These are phyloP conservation scores for Xylariales sp. DNA, from an alignment of 2,329 filamentous ascomycete genomes.

Conservation along the genomic window DNA sequence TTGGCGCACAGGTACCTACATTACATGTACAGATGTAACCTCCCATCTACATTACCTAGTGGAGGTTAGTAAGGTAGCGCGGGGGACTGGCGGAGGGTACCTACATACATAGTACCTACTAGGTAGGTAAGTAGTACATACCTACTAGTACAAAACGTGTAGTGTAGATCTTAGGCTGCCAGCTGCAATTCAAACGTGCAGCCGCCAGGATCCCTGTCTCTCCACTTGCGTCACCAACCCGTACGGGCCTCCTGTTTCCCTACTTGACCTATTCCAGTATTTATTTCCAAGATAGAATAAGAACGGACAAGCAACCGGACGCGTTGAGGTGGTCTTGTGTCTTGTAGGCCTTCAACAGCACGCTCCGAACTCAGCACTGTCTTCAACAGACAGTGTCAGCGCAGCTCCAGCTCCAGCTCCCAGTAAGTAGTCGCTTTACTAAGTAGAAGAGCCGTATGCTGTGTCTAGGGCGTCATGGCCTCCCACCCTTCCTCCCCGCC, in stretches of 20 bases:
- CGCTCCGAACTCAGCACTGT: slow-evolving; percentile 22
- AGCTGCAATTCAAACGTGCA: slow-evolving; percentile 14
- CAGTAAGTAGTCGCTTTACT: too few relatives aligned
- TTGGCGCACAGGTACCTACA: too few relatives aligned
- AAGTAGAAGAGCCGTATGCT: not conserved
- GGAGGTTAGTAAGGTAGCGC: too few relatives aligned
- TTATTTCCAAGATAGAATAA: slow-evolving; percentile 34
- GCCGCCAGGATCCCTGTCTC: slow-evolving; percentile 10
- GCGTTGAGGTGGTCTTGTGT: slow-evolving; percentile 14
- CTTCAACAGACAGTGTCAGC: slow-evolving; percentile 43
- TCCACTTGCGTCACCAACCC: not conserved
- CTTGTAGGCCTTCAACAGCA: slow-evolving; percentile 43
- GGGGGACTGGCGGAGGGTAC: too few relatives aligned
- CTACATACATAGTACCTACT: not conserved
- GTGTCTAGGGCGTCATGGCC: slow-evolving; percentile 15
- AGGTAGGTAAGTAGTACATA: too few relatives aligned
- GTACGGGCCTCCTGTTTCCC: not conserved
- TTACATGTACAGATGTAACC: too few relatives aligned
- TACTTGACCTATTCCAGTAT: slow-evolving; percentile 15
- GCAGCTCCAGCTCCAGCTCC: not conserved
- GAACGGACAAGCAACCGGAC: not conserved
- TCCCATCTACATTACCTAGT: too few relatives aligned
- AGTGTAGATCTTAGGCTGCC: not conserved
- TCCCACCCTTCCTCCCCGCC: not conserved
- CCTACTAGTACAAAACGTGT: too few relatives aligned